These are phyloP conservation scores for Drosera spatulata DNA, from an alignment of 179 eudicot genomes.

Conservation along the genomic window DNA sequence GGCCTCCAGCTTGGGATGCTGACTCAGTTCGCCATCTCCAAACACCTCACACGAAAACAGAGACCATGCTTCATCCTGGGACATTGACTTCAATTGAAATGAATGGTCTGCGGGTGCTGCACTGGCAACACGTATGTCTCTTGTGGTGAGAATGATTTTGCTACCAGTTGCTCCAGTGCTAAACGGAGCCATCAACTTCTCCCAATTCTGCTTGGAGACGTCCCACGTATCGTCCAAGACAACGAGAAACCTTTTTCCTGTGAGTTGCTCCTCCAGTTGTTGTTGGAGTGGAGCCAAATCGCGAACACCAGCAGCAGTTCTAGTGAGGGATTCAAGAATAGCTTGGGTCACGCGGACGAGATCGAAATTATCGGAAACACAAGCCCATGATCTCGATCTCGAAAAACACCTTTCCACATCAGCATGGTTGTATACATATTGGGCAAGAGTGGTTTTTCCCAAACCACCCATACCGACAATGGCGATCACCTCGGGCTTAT, in stretches of 20 bases:
- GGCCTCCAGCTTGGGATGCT: constrained; percentile 7
- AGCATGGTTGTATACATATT: no score
- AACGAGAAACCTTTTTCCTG: not conserved
- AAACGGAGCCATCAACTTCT: constrained; percentile 1
- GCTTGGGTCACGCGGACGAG: constrained; percentile 3
- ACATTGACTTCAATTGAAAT: not conserved
- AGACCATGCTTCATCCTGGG: constrained; percentile 5
- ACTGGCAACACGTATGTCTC: constrained; percentile 1
- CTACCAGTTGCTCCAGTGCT: constrained; percentile 4
- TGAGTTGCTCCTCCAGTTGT: not conserved
- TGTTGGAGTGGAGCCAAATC: constrained; percentile 3
- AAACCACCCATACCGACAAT: not conserved
- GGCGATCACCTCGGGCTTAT: not conserved
- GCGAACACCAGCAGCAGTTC: not conserved
- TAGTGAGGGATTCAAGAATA: constrained; percentile 8
- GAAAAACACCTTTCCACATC: no score
- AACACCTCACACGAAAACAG: not conserved
- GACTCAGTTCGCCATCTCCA: constrained; percentile 10
- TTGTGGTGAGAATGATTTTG: constrained; percentile 14
- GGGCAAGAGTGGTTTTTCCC: not conserved
- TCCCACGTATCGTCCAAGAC: no score
- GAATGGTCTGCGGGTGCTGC: not conserved
- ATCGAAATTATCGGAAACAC: constrained; percentile 13
- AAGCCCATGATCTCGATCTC: constrained; percentile 14
- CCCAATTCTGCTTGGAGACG: not conserved